Conservation (phyloP, 2,329 filamentous ascomycete genomes). For the Penicillium sp. region DNA sequence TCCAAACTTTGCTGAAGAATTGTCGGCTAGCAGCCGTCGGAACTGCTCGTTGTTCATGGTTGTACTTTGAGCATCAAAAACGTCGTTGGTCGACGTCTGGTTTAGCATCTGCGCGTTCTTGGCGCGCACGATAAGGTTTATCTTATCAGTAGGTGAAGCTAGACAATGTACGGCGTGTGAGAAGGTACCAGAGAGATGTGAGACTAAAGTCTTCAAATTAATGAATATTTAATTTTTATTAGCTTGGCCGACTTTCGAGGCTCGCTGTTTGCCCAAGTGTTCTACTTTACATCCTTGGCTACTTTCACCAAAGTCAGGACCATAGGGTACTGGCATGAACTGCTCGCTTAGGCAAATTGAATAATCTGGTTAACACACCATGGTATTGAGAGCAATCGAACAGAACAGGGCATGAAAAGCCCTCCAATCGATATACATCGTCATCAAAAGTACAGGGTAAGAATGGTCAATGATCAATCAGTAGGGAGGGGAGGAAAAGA, state of each 20-base stretch:
- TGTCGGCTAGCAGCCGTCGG: constrained; percentile 70
- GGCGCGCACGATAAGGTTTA: constrained; percentile 14
- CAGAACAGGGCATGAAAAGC: background rate
- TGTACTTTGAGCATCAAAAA: background rate
- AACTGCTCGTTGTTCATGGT: constrained; percentile 96
- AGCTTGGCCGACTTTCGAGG: too few species aligned
- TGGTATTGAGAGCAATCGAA: background rate
- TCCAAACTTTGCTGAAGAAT: constrained; percentile 32
- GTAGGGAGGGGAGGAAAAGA: background rate
- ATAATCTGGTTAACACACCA: background rate
- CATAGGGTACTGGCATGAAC: background rate
- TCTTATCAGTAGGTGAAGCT: background rate
- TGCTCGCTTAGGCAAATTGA: background rate
- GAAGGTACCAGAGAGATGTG: background rate
- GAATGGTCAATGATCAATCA: background rate
- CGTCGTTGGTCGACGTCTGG: constrained; percentile 14
- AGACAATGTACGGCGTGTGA: background rate
- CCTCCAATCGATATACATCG: background rate
- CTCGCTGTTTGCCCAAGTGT: too few species aligned
- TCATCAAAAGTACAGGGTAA: background rate
- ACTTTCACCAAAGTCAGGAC: background rate
- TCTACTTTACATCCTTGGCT: too few species aligned
- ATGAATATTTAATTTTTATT: too few species aligned
- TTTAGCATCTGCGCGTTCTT: constrained; percentile 16
- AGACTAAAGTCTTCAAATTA: too few species aligned